phyloP scores from a whole-genome alignment of 2,329 filamentous ascomycete genomes.

The Alternaria brassicae region DNA sequence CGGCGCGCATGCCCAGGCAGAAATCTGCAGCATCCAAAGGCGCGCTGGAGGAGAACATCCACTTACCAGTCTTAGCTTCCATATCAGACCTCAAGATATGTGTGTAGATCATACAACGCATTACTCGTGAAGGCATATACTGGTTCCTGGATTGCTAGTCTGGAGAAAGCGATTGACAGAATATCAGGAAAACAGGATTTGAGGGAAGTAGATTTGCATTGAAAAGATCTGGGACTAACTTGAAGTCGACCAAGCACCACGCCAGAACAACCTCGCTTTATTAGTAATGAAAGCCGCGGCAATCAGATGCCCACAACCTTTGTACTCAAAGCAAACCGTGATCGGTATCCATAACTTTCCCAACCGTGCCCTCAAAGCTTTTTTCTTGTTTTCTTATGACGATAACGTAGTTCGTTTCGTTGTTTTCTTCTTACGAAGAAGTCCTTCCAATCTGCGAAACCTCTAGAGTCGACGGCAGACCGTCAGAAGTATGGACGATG shows the following conservation, averaged over 20 bases:
- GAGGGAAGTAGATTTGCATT: slow-evolving; percentile 18
- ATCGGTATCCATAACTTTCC: slow-evolving; percentile 5
- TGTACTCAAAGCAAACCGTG: slow-evolving; percentile 2
- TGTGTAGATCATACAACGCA: too few relatives aligned
- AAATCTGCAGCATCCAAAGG: too few relatives aligned
- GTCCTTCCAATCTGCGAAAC: background rate
- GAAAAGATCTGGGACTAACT: slow-evolving; percentile 8
- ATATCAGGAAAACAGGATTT: background rate
- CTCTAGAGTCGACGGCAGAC: background rate
- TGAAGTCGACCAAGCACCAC: background rate
- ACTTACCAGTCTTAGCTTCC: too few relatives aligned
- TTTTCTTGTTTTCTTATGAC: slow-evolving; percentile 18
- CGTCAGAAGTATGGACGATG: background rate
- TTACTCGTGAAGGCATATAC: too few relatives aligned
- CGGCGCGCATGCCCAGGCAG: too few relatives aligned
- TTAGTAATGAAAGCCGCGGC: background rate
- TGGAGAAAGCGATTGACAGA: background rate
- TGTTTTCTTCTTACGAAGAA: slow-evolving; percentile 31
- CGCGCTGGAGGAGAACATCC: too few relatives aligned
- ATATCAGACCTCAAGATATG: too few relatives aligned
- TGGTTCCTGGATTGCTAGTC: too few relatives aligned
- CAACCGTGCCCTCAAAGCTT: slow-evolving; percentile 32
- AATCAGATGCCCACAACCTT: background rate
- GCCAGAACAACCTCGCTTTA: background rate
- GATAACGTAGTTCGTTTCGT: slow-evolving; percentile 6